phyloP scores from a whole-genome alignment of 2,329 filamentous ascomycete species.

The Aspergillus sp. region DNA sequence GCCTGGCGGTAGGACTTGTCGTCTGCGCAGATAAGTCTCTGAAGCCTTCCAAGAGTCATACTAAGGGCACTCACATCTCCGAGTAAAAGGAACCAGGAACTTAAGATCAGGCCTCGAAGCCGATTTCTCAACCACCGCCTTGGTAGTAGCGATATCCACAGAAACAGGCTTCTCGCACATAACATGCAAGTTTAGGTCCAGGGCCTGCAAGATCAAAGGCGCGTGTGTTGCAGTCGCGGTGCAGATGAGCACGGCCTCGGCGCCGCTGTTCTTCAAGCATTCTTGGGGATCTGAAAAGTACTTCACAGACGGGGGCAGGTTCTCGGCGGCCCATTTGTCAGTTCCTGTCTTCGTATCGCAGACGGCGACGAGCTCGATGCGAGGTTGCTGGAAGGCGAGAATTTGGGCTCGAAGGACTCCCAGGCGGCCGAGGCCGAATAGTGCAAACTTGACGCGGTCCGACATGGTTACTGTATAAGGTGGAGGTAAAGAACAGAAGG shows the following conservation, averaged over 20 bases:
- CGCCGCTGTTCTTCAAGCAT: slow-evolving; percentile 6
- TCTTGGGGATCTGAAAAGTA: slow-evolving; percentile 3
- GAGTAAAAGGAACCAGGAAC: slow-evolving; percentile 10
- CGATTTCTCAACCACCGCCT: slow-evolving; percentile 8
- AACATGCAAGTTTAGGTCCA: slow-evolving; percentile 6
- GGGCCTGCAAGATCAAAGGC: slow-evolving; percentile 1
- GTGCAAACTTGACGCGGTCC: slow-evolving; percentile 7
- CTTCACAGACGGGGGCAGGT: slow-evolving; percentile 13
- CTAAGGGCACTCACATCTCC: slow-evolving; percentile 13
- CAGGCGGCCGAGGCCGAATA: slow-evolving; percentile 12
- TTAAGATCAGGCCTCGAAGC: slow-evolving; percentile 11
- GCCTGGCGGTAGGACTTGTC: slow-evolving; percentile 10
- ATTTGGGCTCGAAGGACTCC: slow-evolving; percentile 31
- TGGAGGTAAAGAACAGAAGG: too few species aligned
- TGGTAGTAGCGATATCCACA: slow-evolving; percentile 8
- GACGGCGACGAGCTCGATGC: slow-evolving; percentile 35
- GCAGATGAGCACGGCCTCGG: slow-evolving; percentile 10
- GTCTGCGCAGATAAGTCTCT: neutral
- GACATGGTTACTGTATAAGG: too few species aligned
- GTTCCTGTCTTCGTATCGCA: slow-evolving; percentile 35
- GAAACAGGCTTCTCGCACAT: slow-evolving; percentile 15
- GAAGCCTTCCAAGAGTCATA: too few species aligned
- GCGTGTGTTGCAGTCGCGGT: slow-evolving; percentile 12
- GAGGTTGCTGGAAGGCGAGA: slow-evolving; percentile 35
- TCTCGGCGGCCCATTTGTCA: slow-evolving; percentile 32